Conservation (phyloP, 2,329 filamentous ascomycete genomes). For the Metarhizium humberi region DNA sequence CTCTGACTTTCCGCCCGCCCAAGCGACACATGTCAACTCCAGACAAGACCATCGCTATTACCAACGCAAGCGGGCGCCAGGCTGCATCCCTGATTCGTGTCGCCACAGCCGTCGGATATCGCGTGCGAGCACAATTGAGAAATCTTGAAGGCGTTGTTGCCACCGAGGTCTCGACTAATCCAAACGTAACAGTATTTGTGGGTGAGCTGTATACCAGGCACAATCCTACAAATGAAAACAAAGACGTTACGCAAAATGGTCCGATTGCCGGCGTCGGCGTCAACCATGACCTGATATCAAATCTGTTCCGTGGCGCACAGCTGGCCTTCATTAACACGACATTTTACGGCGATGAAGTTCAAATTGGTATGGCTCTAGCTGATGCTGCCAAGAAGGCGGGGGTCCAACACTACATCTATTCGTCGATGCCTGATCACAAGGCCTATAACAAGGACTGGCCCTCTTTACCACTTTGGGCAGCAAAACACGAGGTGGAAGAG, state of each 20-base stretch:
- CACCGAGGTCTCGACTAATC: constrained; percentile 71
- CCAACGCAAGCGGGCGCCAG: constrained; percentile 93
- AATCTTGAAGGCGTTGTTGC: constrained; percentile 82
- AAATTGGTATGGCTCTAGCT: constrained; percentile 79
- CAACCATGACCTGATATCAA: constrained; percentile 61
- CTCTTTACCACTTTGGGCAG: constrained; percentile 79
- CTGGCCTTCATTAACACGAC: constrained; percentile 97
- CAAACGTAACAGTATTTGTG: constrained; percentile 61
- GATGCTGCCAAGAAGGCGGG: constrained; percentile 79
- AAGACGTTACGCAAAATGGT: constrained; percentile 60
- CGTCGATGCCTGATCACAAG: constrained; percentile 92
- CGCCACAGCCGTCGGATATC: constrained; percentile 86
- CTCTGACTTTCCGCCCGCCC: constrained; percentile 48
- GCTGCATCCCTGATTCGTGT: constrained; percentile 92
- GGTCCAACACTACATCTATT: constrained; percentile 90
- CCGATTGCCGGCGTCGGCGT: constrained; percentile 56
- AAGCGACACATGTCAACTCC: constrained; percentile 50
- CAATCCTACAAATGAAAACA: constrained; percentile 37
- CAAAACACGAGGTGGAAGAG: constrained; percentile 87
- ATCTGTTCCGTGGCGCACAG: constrained; percentile 75
- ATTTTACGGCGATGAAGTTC: constrained; percentile 89
- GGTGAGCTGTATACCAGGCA: constrained; percentile 54
- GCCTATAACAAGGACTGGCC: constrained; percentile 70
- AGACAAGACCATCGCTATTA: constrained; percentile 80
- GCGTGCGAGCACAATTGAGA: constrained; percentile 84